Evolutionary conservation across 805 yeast species (phyloP).

Genomic region (Starmerella stigmatis): DNA sequence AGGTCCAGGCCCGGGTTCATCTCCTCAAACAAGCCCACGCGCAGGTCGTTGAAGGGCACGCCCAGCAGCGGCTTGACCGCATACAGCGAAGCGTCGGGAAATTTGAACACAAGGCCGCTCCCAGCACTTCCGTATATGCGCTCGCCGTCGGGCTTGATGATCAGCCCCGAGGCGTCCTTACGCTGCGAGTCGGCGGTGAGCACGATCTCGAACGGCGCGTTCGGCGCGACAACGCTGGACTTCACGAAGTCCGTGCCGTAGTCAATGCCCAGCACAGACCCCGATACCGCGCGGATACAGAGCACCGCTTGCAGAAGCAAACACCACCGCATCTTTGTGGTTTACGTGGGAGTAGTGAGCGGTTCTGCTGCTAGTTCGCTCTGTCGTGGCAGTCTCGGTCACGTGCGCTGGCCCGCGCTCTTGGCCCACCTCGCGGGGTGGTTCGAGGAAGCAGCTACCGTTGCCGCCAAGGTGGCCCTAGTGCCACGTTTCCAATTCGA

Average conservation of each 20-base stretch:
- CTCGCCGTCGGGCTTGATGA: conserved; percentile 40
- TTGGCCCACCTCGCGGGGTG: no score
- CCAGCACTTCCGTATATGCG: conserved; percentile 74
- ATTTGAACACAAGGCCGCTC: conserved; percentile 54
- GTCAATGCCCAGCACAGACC: conserved; percentile 79
- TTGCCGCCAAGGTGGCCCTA: no score
- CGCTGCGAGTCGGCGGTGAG: conserved; percentile 85
- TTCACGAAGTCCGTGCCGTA: conserved; percentile 81
- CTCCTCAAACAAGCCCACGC: conserved; percentile 38
- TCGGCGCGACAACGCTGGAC: conserved; percentile 83
- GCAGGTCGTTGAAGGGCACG: conserved; percentile 35
- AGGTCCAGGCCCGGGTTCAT: conserved; percentile 52
- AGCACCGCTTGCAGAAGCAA: conserved; percentile 10
- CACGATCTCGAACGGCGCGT: conserved; percentile 76
- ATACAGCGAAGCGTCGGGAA: conserved; percentile 58
- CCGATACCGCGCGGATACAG: conserved; percentile 25
- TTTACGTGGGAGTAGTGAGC: not conserved
- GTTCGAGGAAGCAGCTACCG: no score
- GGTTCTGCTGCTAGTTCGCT: not conserved
- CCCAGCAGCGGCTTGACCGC: conserved; percentile 69
- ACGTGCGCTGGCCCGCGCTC: no score
- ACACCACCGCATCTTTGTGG: conserved; percentile 12
- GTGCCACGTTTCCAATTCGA: no score
- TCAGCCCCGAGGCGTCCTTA: conserved; percentile 74
- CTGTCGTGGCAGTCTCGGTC: no score